Conservation (phyloP, 192 early-diverging fungal species). For the Coemansia sp. region DNA sequence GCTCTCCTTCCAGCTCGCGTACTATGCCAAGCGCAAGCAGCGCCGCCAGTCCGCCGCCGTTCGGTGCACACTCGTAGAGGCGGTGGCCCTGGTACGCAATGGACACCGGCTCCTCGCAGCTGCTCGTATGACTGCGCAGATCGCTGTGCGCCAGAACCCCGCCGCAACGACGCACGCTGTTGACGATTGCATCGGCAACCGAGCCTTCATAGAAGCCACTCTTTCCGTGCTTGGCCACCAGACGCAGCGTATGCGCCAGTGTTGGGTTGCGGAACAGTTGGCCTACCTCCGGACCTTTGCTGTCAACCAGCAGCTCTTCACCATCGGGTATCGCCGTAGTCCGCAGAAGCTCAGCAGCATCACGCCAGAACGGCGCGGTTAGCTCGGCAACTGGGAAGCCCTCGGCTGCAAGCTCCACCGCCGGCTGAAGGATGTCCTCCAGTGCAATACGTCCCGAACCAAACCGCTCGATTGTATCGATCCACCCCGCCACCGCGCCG, state of each 20-base stretch:
- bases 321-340: slow-evolving; percentile 23
- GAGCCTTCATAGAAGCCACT: slow-evolving; percentile 69
- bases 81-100: slow-evolving; percentile 61
- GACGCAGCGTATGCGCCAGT: slow-evolving; percentile 53
- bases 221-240: slow-evolving; percentile 55
- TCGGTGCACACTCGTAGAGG: slow-evolving; percentile 75
- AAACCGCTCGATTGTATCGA: slow-evolving; percentile 64
- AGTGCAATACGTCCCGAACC: slow-evolving; percentile 64
- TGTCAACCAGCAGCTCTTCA: slow-evolving; percentile 57
- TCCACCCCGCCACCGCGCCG: slow-evolving; percentile 75
- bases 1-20: slow-evolving; percentile 53
- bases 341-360: slow-evolving; percentile 18
- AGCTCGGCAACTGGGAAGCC: slow-evolving; percentile 65
- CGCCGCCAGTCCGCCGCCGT: slow-evolving; percentile 73
- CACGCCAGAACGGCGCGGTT: slow-evolving; percentile 48
- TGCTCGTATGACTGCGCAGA: slow-evolving; percentile 57
- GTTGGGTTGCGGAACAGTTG: slow-evolving; percentile 63
- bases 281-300: slow-evolving; percentile 56
- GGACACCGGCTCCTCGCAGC: slow-evolving; percentile 61
- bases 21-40: slow-evolving; percentile 72
- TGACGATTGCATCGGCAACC: slow-evolving; percentile 67
- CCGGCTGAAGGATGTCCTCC: slow-evolving; percentile 63
- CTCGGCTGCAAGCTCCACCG: slow-evolving; percentile 68
- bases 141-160: slow-evolving; percentile 70
- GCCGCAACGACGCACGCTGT: slow-evolving; percentile 53